These are phyloP conservation scores for Miscanthus lutarioriparius DNA, from an alignment of 176 grass and related monocot genomes.

Conservation along the genomic window DNA sequence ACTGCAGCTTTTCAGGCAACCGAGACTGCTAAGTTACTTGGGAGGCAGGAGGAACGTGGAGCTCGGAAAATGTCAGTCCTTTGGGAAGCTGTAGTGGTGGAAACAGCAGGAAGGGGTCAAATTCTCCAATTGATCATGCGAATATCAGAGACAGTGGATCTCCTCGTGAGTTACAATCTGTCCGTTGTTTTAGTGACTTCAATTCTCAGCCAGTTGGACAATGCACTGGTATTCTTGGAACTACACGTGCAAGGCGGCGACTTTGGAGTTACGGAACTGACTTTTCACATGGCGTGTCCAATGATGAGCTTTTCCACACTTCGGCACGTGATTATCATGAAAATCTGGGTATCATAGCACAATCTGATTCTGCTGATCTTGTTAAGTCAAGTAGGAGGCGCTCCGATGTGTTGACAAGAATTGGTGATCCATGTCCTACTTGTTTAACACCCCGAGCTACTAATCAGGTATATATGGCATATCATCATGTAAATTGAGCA, in stretches of 20 bases:
- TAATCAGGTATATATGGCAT: conserved; percentile 45
- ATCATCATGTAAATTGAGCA: conserved; percentile 12
- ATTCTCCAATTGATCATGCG: conserved; percentile 35
- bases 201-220: conserved; percentile 34
- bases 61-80: conserved; percentile 31
- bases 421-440: conserved; percentile 28
- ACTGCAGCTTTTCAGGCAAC: conserved; percentile 46
- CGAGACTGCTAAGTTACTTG: conserved; percentile 47
- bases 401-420: conserved; percentile 32
- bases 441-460: conserved; percentile 35
- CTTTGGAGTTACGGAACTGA: conserved; percentile 38
- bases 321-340: conserved; percentile 13
- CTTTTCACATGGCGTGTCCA: conserved; percentile 20
- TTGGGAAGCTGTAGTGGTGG: conserved; percentile 27
- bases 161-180: conserved; percentile 25
- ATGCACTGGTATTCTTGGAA: conserved; percentile 20
- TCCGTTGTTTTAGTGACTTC: conserved; percentile 30
- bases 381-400: conserved; percentile 29
- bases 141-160: conserved; percentile 40
- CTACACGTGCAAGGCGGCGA: conserved; percentile 25
- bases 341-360: conserved; percentile 16
- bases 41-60: conserved; percentile 15
- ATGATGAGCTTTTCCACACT: conserved; percentile 14
- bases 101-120: conserved; percentile 31
- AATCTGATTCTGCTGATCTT: conserved; percentile 30